Evolutionary conservation across 257 asterid genomes (phyloP).

Genomic region (Anisodus acutangulus): DNA sequence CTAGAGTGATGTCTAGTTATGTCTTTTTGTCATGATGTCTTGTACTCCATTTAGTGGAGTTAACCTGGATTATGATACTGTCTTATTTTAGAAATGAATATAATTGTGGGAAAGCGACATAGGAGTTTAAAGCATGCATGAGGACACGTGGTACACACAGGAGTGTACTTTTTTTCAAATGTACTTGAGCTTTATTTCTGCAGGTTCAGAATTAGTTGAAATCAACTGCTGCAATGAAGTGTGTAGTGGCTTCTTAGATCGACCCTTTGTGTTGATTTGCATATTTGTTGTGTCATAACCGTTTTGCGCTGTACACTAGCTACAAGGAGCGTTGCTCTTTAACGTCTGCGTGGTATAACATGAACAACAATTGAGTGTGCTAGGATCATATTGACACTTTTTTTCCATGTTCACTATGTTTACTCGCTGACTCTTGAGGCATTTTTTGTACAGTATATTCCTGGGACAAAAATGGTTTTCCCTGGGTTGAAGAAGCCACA

Average conservation of each 20-base stretch:
- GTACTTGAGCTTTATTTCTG: neutral
- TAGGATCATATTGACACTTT: neutral
- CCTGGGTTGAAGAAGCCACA: slow-evolving; percentile 97
- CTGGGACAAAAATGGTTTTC: slow-evolving; percentile 92
- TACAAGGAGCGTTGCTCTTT: no score
- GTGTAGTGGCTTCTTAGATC: neutral
- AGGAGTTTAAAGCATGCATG: neutral
- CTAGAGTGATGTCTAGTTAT: neutral
- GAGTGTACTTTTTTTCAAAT: neutral
- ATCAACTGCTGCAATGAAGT: neutral
- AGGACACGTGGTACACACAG: no score
- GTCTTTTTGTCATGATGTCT: neutral
- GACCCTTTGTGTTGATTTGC: neutral
- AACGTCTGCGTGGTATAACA: neutral
- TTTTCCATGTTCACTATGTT: neutral
- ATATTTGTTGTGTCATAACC: neutral
- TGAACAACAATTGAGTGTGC: neutral
- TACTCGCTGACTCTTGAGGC: neutral
- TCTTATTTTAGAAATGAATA: neutral
- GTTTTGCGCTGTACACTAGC: neutral
- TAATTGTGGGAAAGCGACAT: no score
- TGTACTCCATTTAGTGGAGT: neutral
- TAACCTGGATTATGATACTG: neutral
- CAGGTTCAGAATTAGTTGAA: neutral
- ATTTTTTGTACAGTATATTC: slow-evolving; percentile 71